These are phyloP conservation scores for Adansonia gregorii DNA, from an alignment of 441 rosid species.

Conservation along the genomic window DNA sequence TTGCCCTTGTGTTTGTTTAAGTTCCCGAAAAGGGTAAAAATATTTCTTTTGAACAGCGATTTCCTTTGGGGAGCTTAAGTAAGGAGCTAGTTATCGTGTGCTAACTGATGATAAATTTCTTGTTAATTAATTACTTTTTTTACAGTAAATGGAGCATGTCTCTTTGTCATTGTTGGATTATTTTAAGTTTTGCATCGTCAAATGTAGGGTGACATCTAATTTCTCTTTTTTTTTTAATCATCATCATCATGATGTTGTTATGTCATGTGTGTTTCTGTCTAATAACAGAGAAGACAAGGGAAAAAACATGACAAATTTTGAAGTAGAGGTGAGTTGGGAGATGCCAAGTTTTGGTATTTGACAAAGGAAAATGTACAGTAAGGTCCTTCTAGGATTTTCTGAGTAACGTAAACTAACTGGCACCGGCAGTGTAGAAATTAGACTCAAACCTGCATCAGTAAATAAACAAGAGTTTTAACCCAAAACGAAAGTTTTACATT, in stretches of 20 bases:
- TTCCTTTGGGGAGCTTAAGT: background rate
- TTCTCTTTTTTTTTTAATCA: conserved; percentile 9
- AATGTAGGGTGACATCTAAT: conserved; percentile 6
- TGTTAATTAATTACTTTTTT: background rate
- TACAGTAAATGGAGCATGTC: background rate
- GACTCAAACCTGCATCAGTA: background rate
- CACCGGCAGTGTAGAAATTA: background rate
- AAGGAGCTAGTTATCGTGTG: background rate
- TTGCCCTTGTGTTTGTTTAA: conserved; percentile 14
- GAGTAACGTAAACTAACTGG: background rate
- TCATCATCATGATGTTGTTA: conserved; percentile 9
- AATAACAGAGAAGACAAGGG: conserved; percentile 24
- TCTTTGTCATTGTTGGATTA: background rate
- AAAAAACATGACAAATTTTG: conserved; percentile 9
- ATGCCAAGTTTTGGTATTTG: conserved; percentile 32
- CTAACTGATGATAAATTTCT: background rate
- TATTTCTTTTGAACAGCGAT: background rate
- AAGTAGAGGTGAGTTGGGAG: conserved; percentile 21
- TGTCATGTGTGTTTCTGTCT: conserved; percentile 25
- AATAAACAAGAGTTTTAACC: background rate
- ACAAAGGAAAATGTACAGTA: conserved; percentile 28
- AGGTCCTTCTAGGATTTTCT: conserved; percentile 1
- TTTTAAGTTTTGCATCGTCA: background rate
- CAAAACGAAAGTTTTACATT: background rate
- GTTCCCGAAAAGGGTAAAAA: background rate